These are phyloP conservation scores for Cynanchum wilfordii DNA, from an alignment of 257 asterid species.

Conservation along the genomic window DNA sequence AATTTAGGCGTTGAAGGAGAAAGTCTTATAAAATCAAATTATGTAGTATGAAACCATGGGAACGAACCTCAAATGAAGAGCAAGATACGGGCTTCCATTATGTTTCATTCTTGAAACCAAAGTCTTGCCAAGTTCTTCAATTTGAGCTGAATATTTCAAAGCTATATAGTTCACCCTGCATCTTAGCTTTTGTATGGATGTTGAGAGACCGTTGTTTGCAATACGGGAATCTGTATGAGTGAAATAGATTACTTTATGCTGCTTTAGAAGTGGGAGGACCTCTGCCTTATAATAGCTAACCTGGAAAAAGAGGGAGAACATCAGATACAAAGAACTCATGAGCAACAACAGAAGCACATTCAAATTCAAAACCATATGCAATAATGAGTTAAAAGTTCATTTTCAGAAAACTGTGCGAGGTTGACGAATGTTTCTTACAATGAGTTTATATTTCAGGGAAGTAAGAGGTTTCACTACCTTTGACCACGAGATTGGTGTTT, in stretches of 20 bases:
- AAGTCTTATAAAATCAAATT: slow-evolving; percentile 3
- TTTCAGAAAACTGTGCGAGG: not conserved
- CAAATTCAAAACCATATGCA: not conserved
- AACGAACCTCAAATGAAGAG: slow-evolving; percentile 86
- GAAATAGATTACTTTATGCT: slow-evolving; percentile 80
- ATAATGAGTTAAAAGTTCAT: not conserved
- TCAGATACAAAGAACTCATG: slow-evolving; percentile 1
- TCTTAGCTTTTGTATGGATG: slow-evolving; percentile 79
- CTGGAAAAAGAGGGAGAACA: slow-evolving; percentile 29
- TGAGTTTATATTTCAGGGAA: not conserved
- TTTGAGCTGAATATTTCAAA: slow-evolving; percentile 68
- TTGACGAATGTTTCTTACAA: not conserved
- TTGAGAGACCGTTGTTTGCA: slow-evolving; percentile 81
- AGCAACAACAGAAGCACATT: slow-evolving; percentile 8
- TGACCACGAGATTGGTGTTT: slow-evolving; percentile 98
- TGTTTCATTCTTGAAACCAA: slow-evolving; percentile 73
- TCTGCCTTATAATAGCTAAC: slow-evolving; percentile 74
- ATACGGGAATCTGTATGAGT: slow-evolving; percentile 95
- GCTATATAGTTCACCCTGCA: slow-evolving; percentile 91
- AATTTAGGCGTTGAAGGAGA: not conserved
- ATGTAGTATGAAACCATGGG: not conserved
- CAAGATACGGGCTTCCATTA: slow-evolving; percentile 68
- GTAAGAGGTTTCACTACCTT: slow-evolving; percentile 45
- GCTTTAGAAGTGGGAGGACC: slow-evolving; percentile 81
- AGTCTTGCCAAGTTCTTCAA: slow-evolving; percentile 63